These are phyloP conservation scores for Aspergillus sp. DNA, from an alignment of 2,329 filamentous ascomycete genomes.

Conservation along the genomic window DNA sequence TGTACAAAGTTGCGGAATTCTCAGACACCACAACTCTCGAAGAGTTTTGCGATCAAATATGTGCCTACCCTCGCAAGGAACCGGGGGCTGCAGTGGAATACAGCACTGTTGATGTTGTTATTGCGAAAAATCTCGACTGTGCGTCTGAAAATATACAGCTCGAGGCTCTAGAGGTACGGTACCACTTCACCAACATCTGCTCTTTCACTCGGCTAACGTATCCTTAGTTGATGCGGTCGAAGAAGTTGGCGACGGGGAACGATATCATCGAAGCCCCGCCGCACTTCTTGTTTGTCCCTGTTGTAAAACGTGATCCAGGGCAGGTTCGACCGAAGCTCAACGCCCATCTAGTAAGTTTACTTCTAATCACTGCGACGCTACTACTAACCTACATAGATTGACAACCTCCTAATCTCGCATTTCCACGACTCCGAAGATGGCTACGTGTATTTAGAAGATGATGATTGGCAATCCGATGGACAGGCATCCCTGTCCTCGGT, in stretches of 20 bases:
- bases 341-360: conserved; percentile 39
- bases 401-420: conserved; percentile 85
- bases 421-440: conserved; percentile 73
- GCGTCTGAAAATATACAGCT: conserved; percentile 78
- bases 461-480: conserved; percentile 38
- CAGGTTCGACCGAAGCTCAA: conserved; percentile 36
- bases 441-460: conserved; percentile 72
- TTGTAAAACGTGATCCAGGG: conserved; percentile 52
- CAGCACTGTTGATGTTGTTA: conserved; percentile 70
- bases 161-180: conserved; percentile 64
- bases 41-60: conserved; percentile 72
- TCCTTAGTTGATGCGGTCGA: conserved; percentile 72
- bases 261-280: conserved; percentile 72
- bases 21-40: conserved; percentile 72
- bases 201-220: conserved; percentile 12
- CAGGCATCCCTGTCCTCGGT: conserved; percentile 38
- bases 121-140: conserved; percentile 76
- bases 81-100: not conserved
- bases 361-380: not conserved
- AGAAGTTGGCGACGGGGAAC: conserved; percentile 73
- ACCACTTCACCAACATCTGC: not conserved
- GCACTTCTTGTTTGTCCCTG: conserved; percentile 75
- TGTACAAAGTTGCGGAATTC: conserved; percentile 70
- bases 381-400: conserved; percentile 52
- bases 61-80: conserved; percentile 42